Conservation (phyloP, 1,139 yeast species). For the Pichia sp. region DNA sequence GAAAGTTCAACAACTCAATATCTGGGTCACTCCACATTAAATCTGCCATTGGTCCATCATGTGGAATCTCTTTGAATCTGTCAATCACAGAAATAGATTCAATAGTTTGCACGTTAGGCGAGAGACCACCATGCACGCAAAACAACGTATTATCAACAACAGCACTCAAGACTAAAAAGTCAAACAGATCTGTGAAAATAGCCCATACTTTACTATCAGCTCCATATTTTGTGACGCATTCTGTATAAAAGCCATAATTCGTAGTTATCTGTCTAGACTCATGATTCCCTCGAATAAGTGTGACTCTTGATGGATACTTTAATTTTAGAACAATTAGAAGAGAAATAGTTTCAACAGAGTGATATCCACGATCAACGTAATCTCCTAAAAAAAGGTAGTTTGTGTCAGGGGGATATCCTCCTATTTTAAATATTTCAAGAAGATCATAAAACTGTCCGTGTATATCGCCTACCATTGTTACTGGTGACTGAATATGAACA, state of each 20-base stretch:
- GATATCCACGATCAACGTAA: constrained; percentile 84
- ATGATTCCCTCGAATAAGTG: constrained; percentile 85
- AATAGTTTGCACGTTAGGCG: constrained; percentile 89
- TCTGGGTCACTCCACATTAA: constrained; percentile 98
- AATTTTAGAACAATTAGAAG: constrained; percentile 75
- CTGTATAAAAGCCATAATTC: constrained; percentile 93
- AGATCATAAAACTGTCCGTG: constrained; percentile 97
- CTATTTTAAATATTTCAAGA: constrained; percentile 83
- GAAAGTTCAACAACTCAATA: constrained; percentile 73
- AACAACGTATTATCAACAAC: constrained; percentile 90
- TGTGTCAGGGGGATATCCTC: constrained; percentile 90
- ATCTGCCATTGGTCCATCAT: constrained; percentile 99
- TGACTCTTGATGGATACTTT: constrained; percentile 77
- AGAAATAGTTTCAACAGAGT: constrained; percentile 86
- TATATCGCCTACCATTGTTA: constrained; percentile 96
- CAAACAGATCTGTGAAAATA: constrained; percentile 86
- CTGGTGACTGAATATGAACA: constrained; percentile 74
- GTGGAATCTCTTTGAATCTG: constrained; percentile 90
- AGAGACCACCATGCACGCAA: constrained; percentile 93
- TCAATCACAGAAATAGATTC: constrained; percentile 89
- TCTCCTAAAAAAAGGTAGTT: constrained; percentile 91
- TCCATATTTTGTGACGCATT: constrained; percentile 87
- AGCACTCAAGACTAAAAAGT: constrained; percentile 82
- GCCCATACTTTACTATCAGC: constrained; percentile 69
- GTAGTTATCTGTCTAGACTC: constrained; percentile 95